phyloP scores from a whole-genome alignment of 257 asterid genomes.

The Handroanthus guayacan region DNA sequence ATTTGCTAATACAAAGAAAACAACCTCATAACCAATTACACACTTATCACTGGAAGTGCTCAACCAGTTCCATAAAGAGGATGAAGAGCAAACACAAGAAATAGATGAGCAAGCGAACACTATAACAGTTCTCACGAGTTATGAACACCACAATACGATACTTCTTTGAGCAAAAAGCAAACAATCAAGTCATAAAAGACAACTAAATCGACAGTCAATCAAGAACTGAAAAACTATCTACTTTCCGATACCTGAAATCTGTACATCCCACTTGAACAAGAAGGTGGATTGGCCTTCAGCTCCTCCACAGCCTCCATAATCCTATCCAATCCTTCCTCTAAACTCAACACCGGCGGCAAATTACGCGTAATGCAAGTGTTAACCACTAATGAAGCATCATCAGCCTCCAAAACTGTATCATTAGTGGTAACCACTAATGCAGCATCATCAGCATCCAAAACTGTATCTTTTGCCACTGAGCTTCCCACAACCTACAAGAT shows the following conservation, averaged over 20 bases:
- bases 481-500: conserved; percentile 60
- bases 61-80: conserved; percentile 12
- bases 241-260: conserved; percentile 69
- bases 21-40: neutral
- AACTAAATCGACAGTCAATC: conserved; percentile 17
- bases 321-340: conserved; percentile 77
- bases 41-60: neutral
- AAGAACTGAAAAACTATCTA: conserved; percentile 1
- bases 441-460: conserved; percentile 70
- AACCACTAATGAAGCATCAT: conserved; percentile 84
- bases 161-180: conserved; percentile 25
- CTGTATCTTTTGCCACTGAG: conserved; percentile 51
- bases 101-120: neutral
- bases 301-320: conserved; percentile 75
- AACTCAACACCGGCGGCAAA: conserved; percentile 76
- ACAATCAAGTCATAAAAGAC: conserved; percentile 13
- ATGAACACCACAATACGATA: conserved; percentile 7
- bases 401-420: conserved; percentile 53
- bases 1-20: neutral
- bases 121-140: conserved; percentile 20
- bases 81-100: conserved; percentile 20
- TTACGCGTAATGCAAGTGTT: conserved; percentile 80
- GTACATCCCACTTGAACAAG: conserved; percentile 79
- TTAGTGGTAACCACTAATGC: conserved; percentile 30
- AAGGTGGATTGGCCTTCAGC: conserved; percentile 64